These are phyloP conservation scores for Solanum habrochaites DNA, from an alignment of 257 asterid species.

Conservation along the genomic window DNA sequence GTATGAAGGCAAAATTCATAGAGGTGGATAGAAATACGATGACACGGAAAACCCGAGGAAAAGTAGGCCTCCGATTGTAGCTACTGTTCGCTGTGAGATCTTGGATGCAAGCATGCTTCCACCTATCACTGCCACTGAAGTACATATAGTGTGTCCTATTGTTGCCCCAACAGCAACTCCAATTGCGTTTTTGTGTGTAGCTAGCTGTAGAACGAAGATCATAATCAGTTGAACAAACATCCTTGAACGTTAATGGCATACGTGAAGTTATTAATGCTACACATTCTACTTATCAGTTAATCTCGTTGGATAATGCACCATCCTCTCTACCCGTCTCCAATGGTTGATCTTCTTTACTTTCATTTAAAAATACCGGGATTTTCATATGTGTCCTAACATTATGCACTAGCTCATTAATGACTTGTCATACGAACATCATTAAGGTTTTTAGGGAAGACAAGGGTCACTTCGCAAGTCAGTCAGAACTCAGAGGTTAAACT, in stretches of 20 bases:
- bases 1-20: slow-evolving; percentile 38
- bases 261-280: neutral
- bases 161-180: slow-evolving; percentile 86
- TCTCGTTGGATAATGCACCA: neutral
- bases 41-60: slow-evolving; percentile 87
- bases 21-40: slow-evolving; percentile 81
- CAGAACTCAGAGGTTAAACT: neutral
- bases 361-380: neutral
- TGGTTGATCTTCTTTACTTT: neutral
- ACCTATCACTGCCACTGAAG: slow-evolving; percentile 86
- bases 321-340: neutral
- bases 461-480: neutral
- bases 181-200: slow-evolving; percentile 88
- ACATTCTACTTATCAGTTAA: neutral
- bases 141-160: slow-evolving; percentile 81
- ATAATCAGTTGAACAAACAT: neutral
- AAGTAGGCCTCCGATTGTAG: slow-evolving; percentile 79
- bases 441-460: neutral
- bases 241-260: neutral
- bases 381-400: neutral
- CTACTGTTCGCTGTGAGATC: slow-evolving; percentile 94
- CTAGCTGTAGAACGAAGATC: slow-evolving; percentile 37
- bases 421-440: neutral
- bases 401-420: neutral
- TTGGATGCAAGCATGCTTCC: slow-evolving; percentile 97